Evolutionary conservation across 169 alveolate genomes (phyloP).

Genomic region (Plasmodium malariae): DNA sequence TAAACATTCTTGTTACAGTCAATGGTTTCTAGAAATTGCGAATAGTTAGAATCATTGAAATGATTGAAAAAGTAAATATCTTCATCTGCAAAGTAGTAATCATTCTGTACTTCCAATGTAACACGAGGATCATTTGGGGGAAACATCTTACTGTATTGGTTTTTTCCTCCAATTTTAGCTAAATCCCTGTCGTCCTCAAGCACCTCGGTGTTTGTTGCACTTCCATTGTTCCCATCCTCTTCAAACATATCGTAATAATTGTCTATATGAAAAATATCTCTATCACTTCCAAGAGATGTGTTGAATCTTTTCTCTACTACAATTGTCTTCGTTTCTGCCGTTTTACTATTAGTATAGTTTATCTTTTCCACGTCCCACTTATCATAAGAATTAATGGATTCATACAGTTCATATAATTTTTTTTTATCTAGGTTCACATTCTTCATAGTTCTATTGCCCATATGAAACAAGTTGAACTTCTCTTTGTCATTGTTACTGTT

Average conservation of each 20-base stretch:
- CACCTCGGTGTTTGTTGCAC: not conserved
- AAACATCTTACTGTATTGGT: constrained; percentile 11
- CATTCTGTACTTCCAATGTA: constrained; percentile 2
- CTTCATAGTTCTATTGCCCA: not conserved
- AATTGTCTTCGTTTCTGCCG: not conserved
- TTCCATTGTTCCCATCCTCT: not conserved
- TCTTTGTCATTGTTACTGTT: not conserved
- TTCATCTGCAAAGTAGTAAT: not conserved
- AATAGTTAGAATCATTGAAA: constrained; percentile 11
- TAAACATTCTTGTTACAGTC: constrained; percentile 14
- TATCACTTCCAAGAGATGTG: not conserved
- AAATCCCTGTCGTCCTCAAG: not conserved
- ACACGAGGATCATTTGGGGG: constrained; percentile 3
- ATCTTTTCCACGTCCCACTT: constrained; percentile 5
- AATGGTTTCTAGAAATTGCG: constrained; percentile 11
- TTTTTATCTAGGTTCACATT: constrained; percentile 13
- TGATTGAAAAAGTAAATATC: constrained; percentile 15
- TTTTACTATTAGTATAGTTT: not conserved
- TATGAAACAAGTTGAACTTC: not conserved
- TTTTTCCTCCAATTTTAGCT: not conserved
- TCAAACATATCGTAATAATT: constrained; percentile 23
- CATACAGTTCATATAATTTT: not conserved
- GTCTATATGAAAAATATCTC: constrained; percentile 6
- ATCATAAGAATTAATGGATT: constrained; percentile 13
- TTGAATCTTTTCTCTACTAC: not conserved